These are phyloP conservation scores for Grosmannia clavigera DNA, from an alignment of 2,329 filamentous ascomycete genomes.

Conservation along the genomic window DNA sequence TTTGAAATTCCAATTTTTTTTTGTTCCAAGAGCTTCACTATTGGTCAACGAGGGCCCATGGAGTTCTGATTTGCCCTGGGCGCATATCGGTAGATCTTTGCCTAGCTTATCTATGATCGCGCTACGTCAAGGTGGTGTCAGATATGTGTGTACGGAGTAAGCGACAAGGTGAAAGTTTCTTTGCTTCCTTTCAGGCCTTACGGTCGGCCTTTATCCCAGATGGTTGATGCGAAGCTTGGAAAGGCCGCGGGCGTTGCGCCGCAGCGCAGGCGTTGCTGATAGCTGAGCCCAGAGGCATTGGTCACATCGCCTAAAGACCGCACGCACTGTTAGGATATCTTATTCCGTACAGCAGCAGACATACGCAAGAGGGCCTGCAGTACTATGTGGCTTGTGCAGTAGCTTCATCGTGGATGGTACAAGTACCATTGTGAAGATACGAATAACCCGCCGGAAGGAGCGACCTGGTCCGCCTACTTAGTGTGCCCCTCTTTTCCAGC, in stretches of 20 bases:
- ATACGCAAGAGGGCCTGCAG: neutral
- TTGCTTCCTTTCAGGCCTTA: neutral
- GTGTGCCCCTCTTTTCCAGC: slow-evolving; percentile 1
- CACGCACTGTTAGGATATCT: too few relatives aligned
- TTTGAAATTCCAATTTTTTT: neutral
- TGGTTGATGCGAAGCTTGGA: neutral
- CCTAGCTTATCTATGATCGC: neutral
- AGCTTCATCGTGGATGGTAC: neutral
- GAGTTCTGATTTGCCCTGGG: too few relatives aligned
- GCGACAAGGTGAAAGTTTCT: neutral
- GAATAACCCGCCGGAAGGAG: neutral
- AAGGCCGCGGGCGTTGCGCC: neutral
- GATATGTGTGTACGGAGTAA: neutral
- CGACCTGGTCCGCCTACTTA: neutral
- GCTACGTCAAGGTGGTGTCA: neutral
- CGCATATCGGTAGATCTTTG: neutral
- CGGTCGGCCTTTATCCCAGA: neutral
- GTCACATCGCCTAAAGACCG: neutral
- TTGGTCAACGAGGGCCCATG: too few relatives aligned
- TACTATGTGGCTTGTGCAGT: neutral
- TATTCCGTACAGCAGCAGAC: too few relatives aligned
- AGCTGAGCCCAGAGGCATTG: neutral
- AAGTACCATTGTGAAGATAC: neutral
- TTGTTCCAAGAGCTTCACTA: neutral
- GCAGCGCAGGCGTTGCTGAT: neutral